Evolutionary conservation across 2,329 filamentous ascomycete genomes (phyloP).

Genomic region (Fusarium marasasianum): DNA sequence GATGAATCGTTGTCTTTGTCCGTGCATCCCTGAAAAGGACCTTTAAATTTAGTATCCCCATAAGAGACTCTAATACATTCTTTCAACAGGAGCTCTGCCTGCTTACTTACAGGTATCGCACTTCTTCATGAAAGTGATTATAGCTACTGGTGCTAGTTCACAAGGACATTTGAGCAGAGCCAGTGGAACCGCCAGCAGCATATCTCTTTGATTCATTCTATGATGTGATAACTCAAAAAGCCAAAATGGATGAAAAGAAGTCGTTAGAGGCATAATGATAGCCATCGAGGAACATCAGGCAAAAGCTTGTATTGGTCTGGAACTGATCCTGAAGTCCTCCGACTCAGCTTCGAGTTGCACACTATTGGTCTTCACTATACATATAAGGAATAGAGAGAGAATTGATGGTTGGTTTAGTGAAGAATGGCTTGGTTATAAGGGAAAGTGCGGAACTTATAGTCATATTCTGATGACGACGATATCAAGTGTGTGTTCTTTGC

Average conservation of each 20-base stretch:
- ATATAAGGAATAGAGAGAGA: neutral
- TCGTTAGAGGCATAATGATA: neutral
- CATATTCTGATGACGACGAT: neutral
- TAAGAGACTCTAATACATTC: neutral
- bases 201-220: neutral
- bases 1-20: neutral
- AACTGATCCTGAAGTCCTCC: neutral
- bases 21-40: neutral
- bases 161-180: neutral
- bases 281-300: neutral
- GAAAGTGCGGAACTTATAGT: neutral
- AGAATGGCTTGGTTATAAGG: neutral
- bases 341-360: neutral
- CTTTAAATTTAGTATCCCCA: neutral
- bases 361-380: neutral
- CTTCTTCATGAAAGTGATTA: neutral
- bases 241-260: neutral
- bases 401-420: neutral
- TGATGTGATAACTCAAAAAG: neutral
- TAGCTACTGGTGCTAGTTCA: neutral
- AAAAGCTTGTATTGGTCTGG: neutral
- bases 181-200: neutral
- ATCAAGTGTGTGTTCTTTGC: neutral
- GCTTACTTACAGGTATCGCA: neutral
- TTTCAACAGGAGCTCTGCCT: neutral